These are phyloP conservation scores for Bryoerythrophyllum caledonicum DNA, from an alignment of 225 moss, liverwort and hornwort species.

Conservation along the genomic window DNA sequence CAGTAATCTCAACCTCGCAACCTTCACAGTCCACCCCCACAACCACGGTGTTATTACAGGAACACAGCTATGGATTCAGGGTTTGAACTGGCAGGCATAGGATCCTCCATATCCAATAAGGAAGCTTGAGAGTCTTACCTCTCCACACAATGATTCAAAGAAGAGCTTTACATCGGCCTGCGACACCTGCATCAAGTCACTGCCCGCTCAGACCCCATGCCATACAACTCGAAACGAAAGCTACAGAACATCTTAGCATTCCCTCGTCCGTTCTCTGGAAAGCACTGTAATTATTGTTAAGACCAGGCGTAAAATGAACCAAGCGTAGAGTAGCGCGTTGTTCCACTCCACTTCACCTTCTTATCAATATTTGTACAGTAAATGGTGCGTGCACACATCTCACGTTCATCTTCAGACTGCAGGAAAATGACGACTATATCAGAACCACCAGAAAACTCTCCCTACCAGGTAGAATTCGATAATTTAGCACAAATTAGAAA, in stretches of 20 bases:
- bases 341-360: slow-evolving; percentile 95
- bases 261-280: not conserved
- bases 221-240: not conserved
- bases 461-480: not conserved
- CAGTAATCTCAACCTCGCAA: slow-evolving; percentile 84
- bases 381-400: slow-evolving; percentile 98
- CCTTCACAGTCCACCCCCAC: slow-evolving; percentile 45
- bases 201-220: slow-evolving; percentile 54
- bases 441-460: not conserved
- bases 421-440: slow-evolving; percentile 1
- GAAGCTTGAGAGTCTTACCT: slow-evolving; percentile 21
- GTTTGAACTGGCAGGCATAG: not conserved
- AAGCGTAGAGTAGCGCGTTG: slow-evolving; percentile 1
- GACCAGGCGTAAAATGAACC: not conserved
- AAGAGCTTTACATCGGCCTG: slow-evolving; percentile 99
- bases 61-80: too few relatives aligned
- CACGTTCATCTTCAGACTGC: slow-evolving; percentile 97
- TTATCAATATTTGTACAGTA: slow-evolving; percentile 99
- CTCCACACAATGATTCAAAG: slow-evolving; percentile 96
- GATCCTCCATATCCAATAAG: not conserved
- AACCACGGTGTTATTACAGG: not conserved
- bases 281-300: not conserved
- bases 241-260: not conserved
- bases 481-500: not conserved
- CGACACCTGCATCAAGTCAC: slow-evolving; percentile 91